Percentiles rank a stretch among this genome's conserved stretches.
phyloP scores from a whole-genome alignment of 2,329 filamentous ascomycete species.

The Trichoderma brevicompactum region DNA sequence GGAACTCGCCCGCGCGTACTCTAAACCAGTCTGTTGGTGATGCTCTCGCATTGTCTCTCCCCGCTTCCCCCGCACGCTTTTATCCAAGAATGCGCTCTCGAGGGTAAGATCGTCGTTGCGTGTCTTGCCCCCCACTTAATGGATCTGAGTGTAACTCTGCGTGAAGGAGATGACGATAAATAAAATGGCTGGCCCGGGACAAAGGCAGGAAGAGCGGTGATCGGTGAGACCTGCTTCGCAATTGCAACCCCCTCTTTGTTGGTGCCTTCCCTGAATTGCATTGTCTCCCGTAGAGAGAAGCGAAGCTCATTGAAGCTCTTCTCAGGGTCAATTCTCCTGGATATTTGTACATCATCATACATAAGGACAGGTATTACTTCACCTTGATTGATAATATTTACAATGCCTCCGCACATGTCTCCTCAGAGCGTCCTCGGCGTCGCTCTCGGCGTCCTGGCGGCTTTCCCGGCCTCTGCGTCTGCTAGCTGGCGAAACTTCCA shows the following conservation, averaged over 20 bases:
- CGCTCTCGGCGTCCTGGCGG: slow-evolving; percentile 22
- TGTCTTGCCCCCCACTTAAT: slow-evolving; percentile 12
- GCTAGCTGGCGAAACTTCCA: slow-evolving; percentile 26
- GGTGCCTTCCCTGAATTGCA: not conserved
- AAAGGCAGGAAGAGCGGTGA: not conserved
- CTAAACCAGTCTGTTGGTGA: slow-evolving; percentile 11
- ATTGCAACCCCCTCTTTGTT: slow-evolving; percentile 10
- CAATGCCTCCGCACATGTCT: slow-evolving; percentile 20
- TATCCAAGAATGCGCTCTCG: slow-evolving; percentile 10
- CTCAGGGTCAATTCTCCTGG: not conserved
- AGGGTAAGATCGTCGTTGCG: slow-evolving; percentile 16
- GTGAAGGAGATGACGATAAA: slow-evolving; percentile 20
- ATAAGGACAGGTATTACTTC: not conserved
- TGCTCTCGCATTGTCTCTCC: slow-evolving; percentile 3
- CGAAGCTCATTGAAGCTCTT: not conserved
- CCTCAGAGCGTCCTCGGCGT: slow-evolving; percentile 14
- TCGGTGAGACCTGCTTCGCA: slow-evolving; percentile 12
- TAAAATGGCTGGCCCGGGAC: slow-evolving; percentile 21
- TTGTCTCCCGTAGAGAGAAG: not conserved
- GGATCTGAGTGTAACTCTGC: slow-evolving; percentile 25
- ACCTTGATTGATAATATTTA: not conserved
- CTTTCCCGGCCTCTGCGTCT: slow-evolving; percentile 14
- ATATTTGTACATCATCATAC: not conserved
- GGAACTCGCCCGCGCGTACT: slow-evolving; percentile 1
- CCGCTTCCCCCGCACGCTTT: slow-evolving; percentile 28